These are phyloP conservation scores for Solanum chaucha DNA, from an alignment of 257 asterid genomes.

Conservation along the genomic window DNA sequence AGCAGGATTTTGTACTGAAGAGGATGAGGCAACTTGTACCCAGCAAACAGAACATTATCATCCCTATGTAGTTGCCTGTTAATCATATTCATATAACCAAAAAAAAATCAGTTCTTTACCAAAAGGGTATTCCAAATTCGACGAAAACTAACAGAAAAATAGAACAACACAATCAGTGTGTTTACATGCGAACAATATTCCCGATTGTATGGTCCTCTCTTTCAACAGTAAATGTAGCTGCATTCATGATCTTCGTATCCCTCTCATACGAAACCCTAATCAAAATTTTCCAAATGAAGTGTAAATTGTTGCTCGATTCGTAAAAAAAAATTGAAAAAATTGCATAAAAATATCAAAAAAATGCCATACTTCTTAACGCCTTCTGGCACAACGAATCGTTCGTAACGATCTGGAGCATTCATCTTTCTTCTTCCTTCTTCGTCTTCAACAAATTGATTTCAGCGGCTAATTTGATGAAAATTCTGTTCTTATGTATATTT, in stretches of 20 bases:
- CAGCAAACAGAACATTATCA: constrained; percentile 73
- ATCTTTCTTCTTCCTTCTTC: background rate
- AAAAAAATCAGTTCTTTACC: background rate
- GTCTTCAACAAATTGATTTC: background rate
- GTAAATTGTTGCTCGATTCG: background rate
- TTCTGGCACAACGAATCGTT: constrained; percentile 90
- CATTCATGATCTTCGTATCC: constrained; percentile 89
- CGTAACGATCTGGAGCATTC: constrained; percentile 75
- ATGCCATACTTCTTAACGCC: constrained; percentile 59
- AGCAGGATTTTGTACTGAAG: constrained; percentile 84
- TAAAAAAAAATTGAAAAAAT: background rate
- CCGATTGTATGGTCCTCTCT: constrained; percentile 94
- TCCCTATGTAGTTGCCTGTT: constrained; percentile 91
- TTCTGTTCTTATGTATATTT: background rate
- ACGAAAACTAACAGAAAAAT: background rate
- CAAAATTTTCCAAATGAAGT: background rate
- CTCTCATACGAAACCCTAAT: constrained; percentile 88
- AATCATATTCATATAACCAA: background rate
- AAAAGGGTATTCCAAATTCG: background rate
- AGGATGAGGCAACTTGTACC: constrained; percentile 97
- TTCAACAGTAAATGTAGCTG: constrained; percentile 85
- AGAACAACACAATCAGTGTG: background rate
- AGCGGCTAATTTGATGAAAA: background rate
- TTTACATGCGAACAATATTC: constrained; percentile 81
- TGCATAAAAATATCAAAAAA: background rate